Percentiles rank a stretch among this genome's conserved stretches.
phyloP scores from a whole-genome alignment of 2,329 filamentous ascomycete genomes.

The Gnomoniopsis sp. region DNA sequence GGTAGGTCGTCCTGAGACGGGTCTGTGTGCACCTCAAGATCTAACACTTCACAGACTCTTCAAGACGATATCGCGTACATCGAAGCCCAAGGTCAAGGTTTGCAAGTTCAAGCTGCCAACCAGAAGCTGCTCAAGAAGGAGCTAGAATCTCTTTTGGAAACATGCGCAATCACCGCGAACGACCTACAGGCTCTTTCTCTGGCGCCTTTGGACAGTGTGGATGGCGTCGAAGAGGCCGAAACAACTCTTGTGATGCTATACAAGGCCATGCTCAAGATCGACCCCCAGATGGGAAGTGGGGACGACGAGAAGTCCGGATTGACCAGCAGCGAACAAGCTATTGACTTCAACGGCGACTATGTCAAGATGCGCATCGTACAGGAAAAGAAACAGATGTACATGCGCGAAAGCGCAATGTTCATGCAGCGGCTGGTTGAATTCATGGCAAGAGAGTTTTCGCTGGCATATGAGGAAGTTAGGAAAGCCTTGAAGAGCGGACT shows the following conservation, averaged over 20 bases:
- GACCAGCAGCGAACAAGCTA: constrained; percentile 41
- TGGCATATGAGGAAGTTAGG: constrained; percentile 67
- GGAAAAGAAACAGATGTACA: constrained; percentile 90
- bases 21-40: neutral
- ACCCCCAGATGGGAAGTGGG: constrained; percentile 66
- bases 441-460: constrained; percentile 76
- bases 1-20: constrained; percentile 47
- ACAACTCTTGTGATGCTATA: constrained; percentile 75
- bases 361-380: constrained; percentile 91
- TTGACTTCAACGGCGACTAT: constrained; percentile 66
- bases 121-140: constrained; percentile 92
- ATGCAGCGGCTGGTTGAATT: constrained; percentile 77
- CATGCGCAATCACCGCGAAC: constrained; percentile 77
- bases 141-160: constrained; percentile 82
- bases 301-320: constrained; percentile 48
- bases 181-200: constrained; percentile 72
- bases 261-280: constrained; percentile 90
- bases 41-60: constrained; percentile 61
- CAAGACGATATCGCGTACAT: constrained; percentile 97
- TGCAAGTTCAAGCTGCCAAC: constrained; percentile 96
- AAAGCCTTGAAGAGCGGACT: constrained; percentile 59
- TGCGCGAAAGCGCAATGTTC: constrained; percentile 71
- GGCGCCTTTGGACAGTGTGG: constrained; percentile 67
- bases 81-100: constrained; percentile 91
- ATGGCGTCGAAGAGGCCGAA: constrained; percentile 76